These are phyloP conservation scores for Calendula officinalis DNA, from an alignment of 129 eudicot species.

Conservation along the genomic window DNA sequence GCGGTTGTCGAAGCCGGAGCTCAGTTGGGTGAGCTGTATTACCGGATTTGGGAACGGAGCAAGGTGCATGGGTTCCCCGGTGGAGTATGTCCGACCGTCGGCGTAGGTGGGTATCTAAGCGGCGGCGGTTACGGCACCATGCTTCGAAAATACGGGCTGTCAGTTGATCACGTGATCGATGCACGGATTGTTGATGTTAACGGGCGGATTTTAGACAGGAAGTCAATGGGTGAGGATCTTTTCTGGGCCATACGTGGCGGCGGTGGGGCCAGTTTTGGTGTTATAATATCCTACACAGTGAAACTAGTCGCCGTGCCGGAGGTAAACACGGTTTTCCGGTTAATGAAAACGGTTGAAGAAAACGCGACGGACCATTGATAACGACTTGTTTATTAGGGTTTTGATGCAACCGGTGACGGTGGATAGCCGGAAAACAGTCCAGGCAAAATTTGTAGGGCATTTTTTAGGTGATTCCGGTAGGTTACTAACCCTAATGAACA, in stretches of 20 bases:
- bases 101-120: constrained; percentile 34
- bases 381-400: constrained; percentile 25
- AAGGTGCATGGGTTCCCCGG: constrained; percentile 39
- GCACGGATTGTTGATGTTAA: constrained; percentile 27
- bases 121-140: constrained; percentile 43
- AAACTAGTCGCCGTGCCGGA: constrained; percentile 32
- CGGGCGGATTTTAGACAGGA: constrained; percentile 29
- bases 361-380: constrained; percentile 18
- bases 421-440: constrained; percentile 6
- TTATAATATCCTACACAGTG: constrained; percentile 31
- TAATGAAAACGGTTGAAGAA: constrained; percentile 28
- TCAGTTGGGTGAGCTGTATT: constrained; percentile 33
- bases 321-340: constrained; percentile 20
- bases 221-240: constrained; percentile 37
- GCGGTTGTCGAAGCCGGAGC: constrained; percentile 30
- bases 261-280: constrained; percentile 39
- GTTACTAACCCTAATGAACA: constrained; percentile 10
- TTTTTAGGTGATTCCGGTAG: constrained; percentile 30
- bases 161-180: constrained; percentile 34
- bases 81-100: constrained; percentile 35
- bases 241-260: constrained; percentile 42
- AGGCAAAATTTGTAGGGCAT: constrained; percentile 25
- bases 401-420: constrained; percentile 20
- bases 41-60: constrained; percentile 31
- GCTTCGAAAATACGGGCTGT: constrained; percentile 38